phyloP scores from a whole-genome alignment of 345 rosid genomes.

The Hypericum androsaemum region DNA sequence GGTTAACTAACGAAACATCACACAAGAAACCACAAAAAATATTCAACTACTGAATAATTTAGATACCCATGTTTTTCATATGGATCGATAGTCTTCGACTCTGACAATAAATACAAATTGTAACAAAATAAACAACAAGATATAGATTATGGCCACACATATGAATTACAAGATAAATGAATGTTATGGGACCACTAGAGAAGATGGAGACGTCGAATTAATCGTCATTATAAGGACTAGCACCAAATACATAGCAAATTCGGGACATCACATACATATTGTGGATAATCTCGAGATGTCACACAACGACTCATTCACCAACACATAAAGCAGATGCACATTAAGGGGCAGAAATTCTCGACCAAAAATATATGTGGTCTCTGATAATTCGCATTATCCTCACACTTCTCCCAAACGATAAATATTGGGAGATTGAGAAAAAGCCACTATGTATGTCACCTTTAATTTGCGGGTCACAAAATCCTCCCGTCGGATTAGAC shows the following conservation, averaged over 20 bases:
- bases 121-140: neutral
- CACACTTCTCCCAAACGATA: constrained; percentile 1
- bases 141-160: constrained; percentile 18
- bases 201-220: neutral
- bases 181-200: constrained; percentile 20
- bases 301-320: too few relatives aligned
- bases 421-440: neutral
- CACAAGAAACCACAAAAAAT: too few relatives aligned
- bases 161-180: constrained; percentile 13
- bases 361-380: constrained; percentile 13
- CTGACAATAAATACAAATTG: neutral
- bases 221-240: neutral
- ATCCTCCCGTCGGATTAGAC: constrained; percentile 23
- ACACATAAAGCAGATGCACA: too few relatives aligned
- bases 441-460: constrained; percentile 22
- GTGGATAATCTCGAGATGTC: too few relatives aligned
- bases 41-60: too few relatives aligned
- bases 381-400: constrained; percentile 12
- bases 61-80: too few relatives aligned
- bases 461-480: constrained; percentile 26
- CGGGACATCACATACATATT: neutral
- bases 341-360: too few relatives aligned
- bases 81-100: neutral
- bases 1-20: neutral
- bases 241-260: constrained; percentile 10